These are phyloP conservation scores for Monilinia fructicola DNA, from an alignment of 2,329 filamentous ascomycete genomes.

Conservation along the genomic window DNA sequence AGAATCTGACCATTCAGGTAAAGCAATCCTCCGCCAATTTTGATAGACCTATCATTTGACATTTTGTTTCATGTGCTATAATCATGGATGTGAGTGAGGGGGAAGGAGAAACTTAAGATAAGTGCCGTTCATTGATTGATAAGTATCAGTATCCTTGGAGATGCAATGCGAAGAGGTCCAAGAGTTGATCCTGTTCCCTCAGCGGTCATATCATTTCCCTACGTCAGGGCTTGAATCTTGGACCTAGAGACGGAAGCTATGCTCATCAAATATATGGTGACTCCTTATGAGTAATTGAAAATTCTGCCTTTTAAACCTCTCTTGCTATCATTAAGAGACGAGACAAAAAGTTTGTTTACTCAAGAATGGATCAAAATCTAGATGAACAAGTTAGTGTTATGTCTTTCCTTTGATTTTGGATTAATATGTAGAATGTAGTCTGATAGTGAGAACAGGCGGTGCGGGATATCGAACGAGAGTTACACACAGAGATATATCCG, in stretches of 20 bases:
- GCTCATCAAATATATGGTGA: neutral
- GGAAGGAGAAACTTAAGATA: neutral
- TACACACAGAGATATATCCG: slow-evolving; percentile 39
- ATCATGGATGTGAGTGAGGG: neutral
- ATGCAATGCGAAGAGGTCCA: neutral
- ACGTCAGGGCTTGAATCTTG: neutral
- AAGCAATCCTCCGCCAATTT: neutral
- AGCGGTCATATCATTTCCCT: neutral
- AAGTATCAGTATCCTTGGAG: neutral
- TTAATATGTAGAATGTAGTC: neutral
- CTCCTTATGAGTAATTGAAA: neutral
- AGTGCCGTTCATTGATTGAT: neutral
- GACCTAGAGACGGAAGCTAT: too few species aligned
- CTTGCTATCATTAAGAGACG: neutral
- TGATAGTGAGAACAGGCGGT: slow-evolving; percentile 27
- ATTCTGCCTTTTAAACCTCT: neutral
- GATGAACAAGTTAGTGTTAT: slow-evolving; percentile 29
- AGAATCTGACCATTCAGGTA: neutral
- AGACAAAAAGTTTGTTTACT: neutral
- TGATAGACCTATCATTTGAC: too few species aligned
- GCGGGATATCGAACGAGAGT: slow-evolving; percentile 36
- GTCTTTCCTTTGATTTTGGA: neutral
- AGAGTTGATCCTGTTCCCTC: neutral
- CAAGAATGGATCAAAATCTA: slow-evolving; percentile 35
- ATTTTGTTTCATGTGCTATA: neutral